phyloP scores from a whole-genome alignment of 2,329 filamentous ascomycete species.

The Plectosphaerella sp. region DNA sequence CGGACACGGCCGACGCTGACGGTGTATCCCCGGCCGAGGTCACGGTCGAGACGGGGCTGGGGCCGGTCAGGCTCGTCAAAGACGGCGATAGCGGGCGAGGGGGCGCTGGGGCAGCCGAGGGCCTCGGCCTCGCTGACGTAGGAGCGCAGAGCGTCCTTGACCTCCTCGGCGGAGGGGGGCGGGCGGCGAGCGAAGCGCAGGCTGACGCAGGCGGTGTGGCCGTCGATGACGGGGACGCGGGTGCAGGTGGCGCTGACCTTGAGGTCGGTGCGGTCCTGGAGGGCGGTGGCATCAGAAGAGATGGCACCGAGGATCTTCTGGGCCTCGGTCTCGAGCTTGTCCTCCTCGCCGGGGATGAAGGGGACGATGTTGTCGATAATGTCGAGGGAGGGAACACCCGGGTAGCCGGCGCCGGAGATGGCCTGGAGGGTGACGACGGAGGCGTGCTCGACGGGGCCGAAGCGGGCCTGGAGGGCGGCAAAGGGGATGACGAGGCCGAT shows the following conservation, averaged over 20 bases:
- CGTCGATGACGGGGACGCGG: conserved; percentile 89
- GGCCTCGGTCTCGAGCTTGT: conserved; percentile 92
- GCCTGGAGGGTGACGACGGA: conserved; percentile 92
- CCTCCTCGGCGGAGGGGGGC: conserved; percentile 68
- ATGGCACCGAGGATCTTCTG: conserved; percentile 86
- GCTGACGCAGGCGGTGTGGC: conserved; percentile 92
- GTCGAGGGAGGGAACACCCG: conserved; percentile 89
- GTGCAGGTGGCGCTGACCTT: conserved; percentile 86
- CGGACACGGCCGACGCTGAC: conserved; percentile 86
- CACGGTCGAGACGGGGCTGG: conserved; percentile 84
- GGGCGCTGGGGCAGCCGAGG: conserved; percentile 84
- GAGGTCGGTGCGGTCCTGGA: conserved; percentile 70
- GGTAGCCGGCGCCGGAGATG: conserved; percentile 87
- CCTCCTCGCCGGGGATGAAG: conserved; percentile 89
- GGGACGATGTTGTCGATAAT: conserved; percentile 95
- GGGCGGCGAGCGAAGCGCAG: conserved; percentile 75
- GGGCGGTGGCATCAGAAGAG: conserved; percentile 66
- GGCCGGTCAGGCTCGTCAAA: conserved; percentile 88
- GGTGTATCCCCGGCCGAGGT: conserved; percentile 80
- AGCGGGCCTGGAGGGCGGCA: conserved; percentile 79
- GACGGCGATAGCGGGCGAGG: conserved; percentile 74
- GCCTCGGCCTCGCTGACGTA: conserved; percentile 80
- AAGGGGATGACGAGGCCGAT: conserved; percentile 95
- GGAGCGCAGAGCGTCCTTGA: conserved; percentile 72
- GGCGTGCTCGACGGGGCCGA: conserved; percentile 73